Percentiles rank a stretch among this genome's conserved stretches.
These are phyloP conservation scores for Arabidopsis lyrata DNA, from an alignment of 441 rosid genomes.

Conservation along the genomic window DNA sequence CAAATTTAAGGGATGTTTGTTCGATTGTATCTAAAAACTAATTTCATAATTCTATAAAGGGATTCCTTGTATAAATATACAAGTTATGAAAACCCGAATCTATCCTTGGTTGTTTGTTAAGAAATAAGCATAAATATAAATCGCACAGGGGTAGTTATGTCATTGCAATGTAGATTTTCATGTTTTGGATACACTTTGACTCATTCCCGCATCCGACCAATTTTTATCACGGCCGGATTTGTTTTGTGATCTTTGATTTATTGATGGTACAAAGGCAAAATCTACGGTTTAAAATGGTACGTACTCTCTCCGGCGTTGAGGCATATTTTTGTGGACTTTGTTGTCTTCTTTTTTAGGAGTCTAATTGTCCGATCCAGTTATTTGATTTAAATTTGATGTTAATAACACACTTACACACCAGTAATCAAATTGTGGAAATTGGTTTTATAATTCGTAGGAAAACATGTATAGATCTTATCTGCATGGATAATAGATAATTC, in stretches of 20 bases:
- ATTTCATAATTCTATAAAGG: background rate
- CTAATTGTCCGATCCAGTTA: background rate
- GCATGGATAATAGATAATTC: no score
- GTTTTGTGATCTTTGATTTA: background rate
- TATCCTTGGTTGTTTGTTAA: background rate
- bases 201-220: constrained; percentile 32
- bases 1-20: constrained; percentile 15
- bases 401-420: background rate
- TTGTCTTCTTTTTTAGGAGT: constrained; percentile 2
- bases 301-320: background rate
- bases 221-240: constrained; percentile 24
- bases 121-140: constrained; percentile 15
- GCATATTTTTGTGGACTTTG: constrained; percentile 24
- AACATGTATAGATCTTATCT: no score
- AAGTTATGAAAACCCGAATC: background rate
- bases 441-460: background rate
- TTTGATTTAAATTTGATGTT: background rate
- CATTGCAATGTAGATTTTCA: background rate
- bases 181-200: constrained; percentile 37
- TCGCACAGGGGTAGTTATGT: background rate
- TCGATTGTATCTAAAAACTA: background rate
- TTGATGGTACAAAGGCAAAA: constrained; percentile 7
- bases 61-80: background rate
- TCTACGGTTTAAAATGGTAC: constrained; percentile 9
- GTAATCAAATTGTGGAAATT: background rate